These are phyloP conservation scores for Penicillium macrosclerotiorum DNA, from an alignment of 495 filamentous ascomycete genomes.

Conservation along the genomic window DNA sequence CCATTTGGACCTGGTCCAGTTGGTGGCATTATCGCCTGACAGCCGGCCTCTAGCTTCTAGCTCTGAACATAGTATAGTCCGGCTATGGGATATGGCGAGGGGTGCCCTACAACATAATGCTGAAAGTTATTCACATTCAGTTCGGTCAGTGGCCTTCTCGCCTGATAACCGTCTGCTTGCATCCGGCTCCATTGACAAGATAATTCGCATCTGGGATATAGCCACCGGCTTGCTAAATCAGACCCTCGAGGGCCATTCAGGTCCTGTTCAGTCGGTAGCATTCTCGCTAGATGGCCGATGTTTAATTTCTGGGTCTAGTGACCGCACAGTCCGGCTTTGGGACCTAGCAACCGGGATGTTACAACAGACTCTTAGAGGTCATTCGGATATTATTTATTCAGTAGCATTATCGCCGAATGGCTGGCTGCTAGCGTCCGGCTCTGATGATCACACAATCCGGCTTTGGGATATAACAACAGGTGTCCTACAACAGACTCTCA, in stretches of 20 bases:
- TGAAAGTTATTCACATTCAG: slow-evolving; percentile 9
- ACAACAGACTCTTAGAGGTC: too few species aligned
- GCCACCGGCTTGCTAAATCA: neutral
- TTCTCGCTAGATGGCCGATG: slow-evolving; percentile 26
- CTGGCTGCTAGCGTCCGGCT: too few species aligned
- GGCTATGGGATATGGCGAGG: neutral
- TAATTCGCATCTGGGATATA: slow-evolving; percentile 16
- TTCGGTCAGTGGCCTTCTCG: slow-evolving; percentile 24
- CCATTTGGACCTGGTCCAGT: neutral
- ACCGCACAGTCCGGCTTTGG: slow-evolving; percentile 33
- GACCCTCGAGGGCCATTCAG: slow-evolving; percentile 7
- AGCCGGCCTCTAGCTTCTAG: neutral
- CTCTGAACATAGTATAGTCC: neutral
- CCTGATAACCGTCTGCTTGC: slow-evolving; percentile 22
- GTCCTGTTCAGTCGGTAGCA: slow-evolving; percentile 3
- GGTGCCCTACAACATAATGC: neutral
- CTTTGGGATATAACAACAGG: too few species aligned
- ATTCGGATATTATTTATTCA: too few species aligned
- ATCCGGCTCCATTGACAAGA: slow-evolving; percentile 28
- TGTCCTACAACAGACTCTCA: too few species aligned
- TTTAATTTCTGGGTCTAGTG: slow-evolving; percentile 27
- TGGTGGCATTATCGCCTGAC: neutral
- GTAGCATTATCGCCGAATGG: too few species aligned
- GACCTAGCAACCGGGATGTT: slow-evolving; percentile 18
- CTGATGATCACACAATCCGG: too few species aligned